Evolutionary conservation across 208 protist genomes (phyloP).

Genomic region (Trypanosoma avium): DNA sequence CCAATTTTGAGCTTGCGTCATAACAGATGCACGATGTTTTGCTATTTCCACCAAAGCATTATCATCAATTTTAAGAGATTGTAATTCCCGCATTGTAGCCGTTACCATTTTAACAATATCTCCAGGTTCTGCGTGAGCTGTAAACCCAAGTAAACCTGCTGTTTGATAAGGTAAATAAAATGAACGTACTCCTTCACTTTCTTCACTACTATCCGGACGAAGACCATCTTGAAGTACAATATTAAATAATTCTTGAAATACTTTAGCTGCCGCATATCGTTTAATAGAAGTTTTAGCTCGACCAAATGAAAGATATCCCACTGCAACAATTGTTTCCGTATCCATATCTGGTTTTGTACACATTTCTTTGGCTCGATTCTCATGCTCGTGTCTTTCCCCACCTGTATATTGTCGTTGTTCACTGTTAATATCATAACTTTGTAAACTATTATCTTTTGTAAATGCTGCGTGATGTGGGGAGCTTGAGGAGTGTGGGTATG

Average conservation of each 20-base stretch:
- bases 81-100: conserved; percentile 50
- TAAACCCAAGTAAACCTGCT: conserved; percentile 84
- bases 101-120: conserved; percentile 62
- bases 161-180: conserved; percentile 85
- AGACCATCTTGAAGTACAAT: conserved; percentile 53
- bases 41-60: conserved; percentile 41
- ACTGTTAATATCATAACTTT: conserved; percentile 30
- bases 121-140: conserved; percentile 48
- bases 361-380: conserved; percentile 85
- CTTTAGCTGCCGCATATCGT: conserved; percentile 72
- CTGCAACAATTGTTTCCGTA: conserved; percentile 77
- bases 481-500: conserved; percentile 60
- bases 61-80: conserved; percentile 39
- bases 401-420: conserved; percentile 76
- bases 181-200: conserved; percentile 47
- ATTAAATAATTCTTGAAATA: conserved; percentile 67
- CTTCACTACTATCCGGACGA: conserved; percentile 49
- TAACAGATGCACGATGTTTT: conserved; percentile 62
- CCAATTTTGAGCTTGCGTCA: conserved; percentile 53
- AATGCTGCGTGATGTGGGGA: conserved; percentile 68
- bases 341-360: conserved; percentile 86
- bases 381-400: conserved; percentile 81
- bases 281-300: conserved; percentile 45
- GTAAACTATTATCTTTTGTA: conserved; percentile 18
- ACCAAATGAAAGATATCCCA: conserved; percentile 81